phyloP scores from a whole-genome alignment of 1,284 basidiomycete species.

The Puccinia coronata region DNA sequence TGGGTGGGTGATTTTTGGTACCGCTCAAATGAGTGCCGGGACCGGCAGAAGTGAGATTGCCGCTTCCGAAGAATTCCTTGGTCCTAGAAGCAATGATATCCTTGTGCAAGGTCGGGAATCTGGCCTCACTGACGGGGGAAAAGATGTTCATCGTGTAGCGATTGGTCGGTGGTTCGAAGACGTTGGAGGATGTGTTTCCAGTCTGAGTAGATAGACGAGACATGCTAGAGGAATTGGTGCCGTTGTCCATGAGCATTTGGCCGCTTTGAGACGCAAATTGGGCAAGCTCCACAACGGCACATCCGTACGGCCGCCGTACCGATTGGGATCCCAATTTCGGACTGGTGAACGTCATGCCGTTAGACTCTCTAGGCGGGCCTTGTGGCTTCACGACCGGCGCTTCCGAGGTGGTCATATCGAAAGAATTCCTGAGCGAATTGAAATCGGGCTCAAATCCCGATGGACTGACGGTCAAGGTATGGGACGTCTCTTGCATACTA shows the following conservation, averaged over 20 bases:
- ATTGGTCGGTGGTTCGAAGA: constrained; percentile 30
- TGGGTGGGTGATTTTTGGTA: constrained; percentile 63
- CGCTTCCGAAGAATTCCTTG: constrained; percentile 74
- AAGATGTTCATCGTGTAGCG: constrained; percentile 89
- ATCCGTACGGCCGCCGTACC: constrained; percentile 86
- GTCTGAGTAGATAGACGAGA: constrained; percentile 62
- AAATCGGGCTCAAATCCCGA: constrained; percentile 39
- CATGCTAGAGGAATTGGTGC: constrained; percentile 61
- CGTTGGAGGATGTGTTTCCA: neutral
- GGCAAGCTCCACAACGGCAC: constrained; percentile 82
- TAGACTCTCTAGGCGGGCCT: constrained; percentile 30
- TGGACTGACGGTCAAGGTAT: neutral
- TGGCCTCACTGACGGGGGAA: constrained; percentile 74
- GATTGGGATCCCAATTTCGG: constrained; percentile 51
- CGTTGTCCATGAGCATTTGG: constrained; percentile 52
- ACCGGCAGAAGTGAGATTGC: constrained; percentile 38
- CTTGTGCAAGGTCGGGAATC: constrained; percentile 90
- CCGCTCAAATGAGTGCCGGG: constrained; percentile 11
- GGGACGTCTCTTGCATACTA: neutral
- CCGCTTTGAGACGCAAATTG: constrained; percentile 68
- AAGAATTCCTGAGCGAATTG: constrained; percentile 45
- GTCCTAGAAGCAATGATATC: constrained; percentile 81
- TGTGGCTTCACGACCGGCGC: constrained; percentile 22
- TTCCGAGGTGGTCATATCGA: constrained; percentile 35
- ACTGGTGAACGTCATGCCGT: constrained; percentile 51